A percentile compares a stretch with the other conserved stretches of the same genome.
Evolutionary conservation across 2,329 filamentous ascomycete genomes (phyloP).

Genomic region (Trichoderma harzianum): DNA sequence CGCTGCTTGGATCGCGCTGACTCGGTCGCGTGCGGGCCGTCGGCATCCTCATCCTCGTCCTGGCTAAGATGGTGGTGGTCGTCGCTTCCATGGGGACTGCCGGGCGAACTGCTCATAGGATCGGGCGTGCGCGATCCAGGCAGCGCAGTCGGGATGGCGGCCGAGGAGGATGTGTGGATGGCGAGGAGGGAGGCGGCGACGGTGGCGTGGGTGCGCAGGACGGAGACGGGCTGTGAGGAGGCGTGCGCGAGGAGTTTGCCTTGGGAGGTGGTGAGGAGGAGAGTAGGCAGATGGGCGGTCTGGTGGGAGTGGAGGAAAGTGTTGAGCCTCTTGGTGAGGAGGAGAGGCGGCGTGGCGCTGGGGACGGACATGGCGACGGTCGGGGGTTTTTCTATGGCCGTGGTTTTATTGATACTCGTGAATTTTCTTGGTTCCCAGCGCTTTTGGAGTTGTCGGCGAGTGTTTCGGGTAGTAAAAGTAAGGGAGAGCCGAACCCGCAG

Average conservation of each 20-base stretch:
- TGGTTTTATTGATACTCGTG: background rate
- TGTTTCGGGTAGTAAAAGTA: background rate
- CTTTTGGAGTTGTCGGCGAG: background rate
- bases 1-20: background rate
- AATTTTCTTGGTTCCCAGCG: background rate
- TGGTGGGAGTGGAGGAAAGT: slow-evolving; percentile 59
- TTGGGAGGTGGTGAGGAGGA: slow-evolving; percentile 56
- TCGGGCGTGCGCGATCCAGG: slow-evolving; percentile 34
- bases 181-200: slow-evolving; percentile 61
- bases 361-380: slow-evolving; percentile 33
- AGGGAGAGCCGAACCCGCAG: background rate
- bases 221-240: slow-evolving; percentile 51
- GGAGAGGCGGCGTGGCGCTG: slow-evolving; percentile 48
- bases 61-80: slow-evolving; percentile 2
- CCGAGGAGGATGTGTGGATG: slow-evolving; percentile 49
- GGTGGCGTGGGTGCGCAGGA: slow-evolving; percentile 60
- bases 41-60: slow-evolving; percentile 1
- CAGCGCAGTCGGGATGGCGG: slow-evolving; percentile 41
- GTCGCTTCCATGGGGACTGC: slow-evolving; percentile 23
- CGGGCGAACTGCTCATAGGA: slow-evolving; percentile 26
- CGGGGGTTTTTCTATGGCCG: background rate
- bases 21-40: background rate
- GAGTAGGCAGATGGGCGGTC: slow-evolving; percentile 54
- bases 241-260: slow-evolving; percentile 64
- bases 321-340: slow-evolving; percentile 64